Evolutionary conservation across 2,329 filamentous ascomycete species (phyloP), one percentile per base, ranked within the genome.

Genomic region (Aspergillus sp.): DNA sequence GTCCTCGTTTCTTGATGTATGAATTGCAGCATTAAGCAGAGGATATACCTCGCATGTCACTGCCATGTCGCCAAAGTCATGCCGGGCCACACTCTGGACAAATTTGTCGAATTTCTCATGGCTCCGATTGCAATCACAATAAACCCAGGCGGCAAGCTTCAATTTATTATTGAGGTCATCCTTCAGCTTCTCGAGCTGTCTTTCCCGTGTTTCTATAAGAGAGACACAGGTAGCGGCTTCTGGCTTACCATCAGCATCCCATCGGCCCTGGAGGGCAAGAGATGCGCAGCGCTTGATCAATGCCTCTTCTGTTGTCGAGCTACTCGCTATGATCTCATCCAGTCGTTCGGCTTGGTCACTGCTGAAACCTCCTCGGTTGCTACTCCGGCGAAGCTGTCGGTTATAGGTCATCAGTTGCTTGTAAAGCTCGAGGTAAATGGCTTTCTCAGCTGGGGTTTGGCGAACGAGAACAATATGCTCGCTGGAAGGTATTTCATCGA

Each of bases 371-470:
- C 66, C 66, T 37, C 61, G 64, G 13, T 62, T 60, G 44, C 62
- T 62, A 45, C 64, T 65, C 41, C 63, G 62, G 20, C 69, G 66
- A 45, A 70, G 59, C 37, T 76, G 73, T 74, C 85, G 82, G 27
- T 80, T 78, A 5, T 79, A 75, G 0, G 80, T 76, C 47, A 80
- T 80, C 1, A 86, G 64, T 45, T 83, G 78, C 55, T 83, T 79
- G 4, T 81, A 80, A 0, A 86, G 70, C 62, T 86, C 83, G 0
- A 81, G 71, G 63, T 87, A 87, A 1, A 82, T 70, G 1, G 77
- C 77, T 27, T 75, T 74, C 59, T 88, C 84, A 0, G 75, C 77
- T 1, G 79, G 67, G 5, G 77, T 74, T 2, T 83, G 73, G 0
- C 70, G 61, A 1, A 83, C 67, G 0, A 80, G 71, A 17, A 77